Evolutionary conservation across 73 alveolate species (phyloP).

Genomic region (Paramecium caudatum): DNA sequence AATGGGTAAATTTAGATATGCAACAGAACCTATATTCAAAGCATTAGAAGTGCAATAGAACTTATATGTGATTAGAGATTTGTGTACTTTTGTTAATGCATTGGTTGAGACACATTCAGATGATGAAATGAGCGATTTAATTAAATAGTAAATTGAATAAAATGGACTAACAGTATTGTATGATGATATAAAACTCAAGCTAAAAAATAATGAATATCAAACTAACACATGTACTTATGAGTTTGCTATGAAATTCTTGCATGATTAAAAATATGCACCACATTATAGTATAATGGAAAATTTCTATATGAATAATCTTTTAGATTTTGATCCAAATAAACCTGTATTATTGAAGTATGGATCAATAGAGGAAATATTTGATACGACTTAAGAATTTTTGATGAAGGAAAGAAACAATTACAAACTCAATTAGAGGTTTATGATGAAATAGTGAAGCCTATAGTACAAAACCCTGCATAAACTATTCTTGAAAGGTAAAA

Average conservation of each 20-base stretch:
- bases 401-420: background rate
- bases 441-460: background rate
- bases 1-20: slow-evolving; percentile 20
- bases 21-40: slow-evolving; percentile 29
- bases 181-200: slow-evolving; percentile 11
- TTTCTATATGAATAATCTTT: background rate
- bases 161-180: slow-evolving; percentile 14
- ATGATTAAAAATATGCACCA: background rate
- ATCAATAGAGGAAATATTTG: slow-evolving; percentile 11
- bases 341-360: background rate
- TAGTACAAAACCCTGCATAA: background rate
- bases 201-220: background rate
- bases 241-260: background rate
- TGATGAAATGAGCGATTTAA: slow-evolving; percentile 27
- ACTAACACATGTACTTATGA: background rate
- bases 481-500: background rate
- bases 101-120: slow-evolving; percentile 42
- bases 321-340: slow-evolving; percentile 40
- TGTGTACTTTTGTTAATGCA: slow-evolving; percentile 8
- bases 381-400: background rate
- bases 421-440: background rate
- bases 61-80: background rate
- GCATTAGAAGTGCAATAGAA: slow-evolving; percentile 42
- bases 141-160: slow-evolving; percentile 5
- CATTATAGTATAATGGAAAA: slow-evolving; percentile 24